Evolutionary conservation across 257 asterid genomes (phyloP).

Genomic region (Marsdenia floribunda): DNA sequence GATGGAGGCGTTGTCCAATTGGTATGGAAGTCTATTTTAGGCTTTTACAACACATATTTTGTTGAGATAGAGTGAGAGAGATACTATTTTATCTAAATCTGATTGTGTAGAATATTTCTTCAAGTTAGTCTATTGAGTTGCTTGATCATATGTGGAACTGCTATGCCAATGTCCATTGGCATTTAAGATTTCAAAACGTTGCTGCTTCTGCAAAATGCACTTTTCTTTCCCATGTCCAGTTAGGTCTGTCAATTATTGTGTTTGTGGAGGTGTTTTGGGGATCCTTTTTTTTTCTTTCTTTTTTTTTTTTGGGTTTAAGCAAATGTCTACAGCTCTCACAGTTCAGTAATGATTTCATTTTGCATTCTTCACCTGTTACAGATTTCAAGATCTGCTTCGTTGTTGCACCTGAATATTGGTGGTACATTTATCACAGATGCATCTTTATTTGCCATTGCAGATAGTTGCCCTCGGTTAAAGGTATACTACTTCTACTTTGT

Average conservation of each 20-base stretch:
- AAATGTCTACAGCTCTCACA: too few relatives aligned
- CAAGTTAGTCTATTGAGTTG: not conserved
- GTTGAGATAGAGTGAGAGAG: not conserved
- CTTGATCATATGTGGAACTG: not conserved
- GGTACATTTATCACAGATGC: constrained; percentile 82
- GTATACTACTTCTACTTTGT: constrained; percentile 22
- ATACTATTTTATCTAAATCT: not conserved
- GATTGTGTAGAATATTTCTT: not conserved
- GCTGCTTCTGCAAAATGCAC: too few relatives aligned
- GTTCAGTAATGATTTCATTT: too few relatives aligned
- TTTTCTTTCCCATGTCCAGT: too few relatives aligned
- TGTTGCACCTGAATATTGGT: constrained; percentile 77
- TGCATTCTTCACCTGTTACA: constrained; percentile 17
- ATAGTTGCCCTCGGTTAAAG: constrained; percentile 71
- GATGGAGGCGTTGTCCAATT: constrained; percentile 67
- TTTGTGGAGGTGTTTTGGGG: too few relatives aligned
- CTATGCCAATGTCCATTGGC: too few relatives aligned
- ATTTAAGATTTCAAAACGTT: too few relatives aligned
- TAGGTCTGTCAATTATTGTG: too few relatives aligned
- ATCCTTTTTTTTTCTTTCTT: too few relatives aligned
- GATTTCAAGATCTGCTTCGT: constrained; percentile 65
- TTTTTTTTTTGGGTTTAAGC: too few relatives aligned
- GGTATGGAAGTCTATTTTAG: constrained; percentile 30
- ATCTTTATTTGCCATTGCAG: constrained; percentile 67
- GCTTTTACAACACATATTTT: not conserved